Conservation (phyloP, 108 stramenopile species). For the Cyclotella atomus region DNA sequence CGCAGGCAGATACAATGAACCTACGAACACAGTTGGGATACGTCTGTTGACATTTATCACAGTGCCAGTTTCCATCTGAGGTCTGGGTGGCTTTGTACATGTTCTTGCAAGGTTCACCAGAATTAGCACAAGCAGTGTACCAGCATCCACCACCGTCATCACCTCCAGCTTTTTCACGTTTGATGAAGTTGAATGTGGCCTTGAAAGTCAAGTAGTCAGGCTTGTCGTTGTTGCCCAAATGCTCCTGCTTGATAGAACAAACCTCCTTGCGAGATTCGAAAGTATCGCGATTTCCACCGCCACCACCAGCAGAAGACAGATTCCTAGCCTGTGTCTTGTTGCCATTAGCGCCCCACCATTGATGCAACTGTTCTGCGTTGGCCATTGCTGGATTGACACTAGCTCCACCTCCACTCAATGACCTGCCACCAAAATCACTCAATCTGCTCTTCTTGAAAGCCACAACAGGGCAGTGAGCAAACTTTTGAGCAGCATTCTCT, state of each 20-base stretch:
- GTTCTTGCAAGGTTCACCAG: slow-evolving; percentile 87
- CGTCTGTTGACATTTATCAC: slow-evolving; percentile 83
- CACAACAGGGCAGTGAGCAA: slow-evolving; percentile 69
- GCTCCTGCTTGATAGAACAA: slow-evolving; percentile 78
- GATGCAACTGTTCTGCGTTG: slow-evolving; percentile 57
- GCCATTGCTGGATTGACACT: slow-evolving; percentile 61
- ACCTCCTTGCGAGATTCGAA: slow-evolving; percentile 81
- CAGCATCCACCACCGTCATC: slow-evolving; percentile 83
- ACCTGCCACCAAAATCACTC: slow-evolving; percentile 88
- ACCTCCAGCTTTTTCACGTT: slow-evolving; percentile 87
- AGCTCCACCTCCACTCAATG: slow-evolving; percentile 56
- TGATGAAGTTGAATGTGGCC: slow-evolving; percentile 90
- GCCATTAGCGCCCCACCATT: slow-evolving; percentile 73
- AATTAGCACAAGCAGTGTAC: slow-evolving; percentile 94
- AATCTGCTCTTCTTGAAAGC: slow-evolving; percentile 90
- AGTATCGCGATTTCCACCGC: slow-evolving; percentile 56
- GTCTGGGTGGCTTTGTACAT: slow-evolving; percentile 85
- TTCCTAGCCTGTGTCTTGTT: slow-evolving; percentile 55
- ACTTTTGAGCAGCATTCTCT: slow-evolving; percentile 51
- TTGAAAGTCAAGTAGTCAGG: slow-evolving; percentile 91
- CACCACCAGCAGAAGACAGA: slow-evolving; percentile 72
- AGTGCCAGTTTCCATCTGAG: slow-evolving; percentile 82
- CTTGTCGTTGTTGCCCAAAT: slow-evolving; percentile 92
- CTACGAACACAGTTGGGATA: slow-evolving; percentile 79
- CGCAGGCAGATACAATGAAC: slow-evolving; percentile 87